Evolutionary conservation across 768 basidiomycete species (phyloP).

Genomic region (Leccinellum rugosiceps): DNA sequence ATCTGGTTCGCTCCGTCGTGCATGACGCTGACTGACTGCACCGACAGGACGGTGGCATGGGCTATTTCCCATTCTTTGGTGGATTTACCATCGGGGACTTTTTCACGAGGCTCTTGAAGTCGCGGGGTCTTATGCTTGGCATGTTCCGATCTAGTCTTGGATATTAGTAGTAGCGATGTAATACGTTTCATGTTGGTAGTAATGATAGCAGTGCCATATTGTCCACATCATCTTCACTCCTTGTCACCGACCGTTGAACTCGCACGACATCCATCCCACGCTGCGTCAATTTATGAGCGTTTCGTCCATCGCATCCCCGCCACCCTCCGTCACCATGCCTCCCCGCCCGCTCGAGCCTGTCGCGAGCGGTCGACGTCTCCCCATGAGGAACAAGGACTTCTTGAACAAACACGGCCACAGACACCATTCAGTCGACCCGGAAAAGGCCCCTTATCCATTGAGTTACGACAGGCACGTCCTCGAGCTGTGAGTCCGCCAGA

Average conservation of each 20-base stretch:
- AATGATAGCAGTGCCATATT: background rate
- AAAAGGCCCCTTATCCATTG: slow-evolving; percentile 79
- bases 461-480: slow-evolving; percentile 66
- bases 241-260: slow-evolving; percentile 1
- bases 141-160: slow-evolving; percentile 29
- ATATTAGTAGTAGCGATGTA: slow-evolving; percentile 16
- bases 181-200: slow-evolving; percentile 16
- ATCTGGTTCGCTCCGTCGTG: background rate
- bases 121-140: slow-evolving; percentile 28
- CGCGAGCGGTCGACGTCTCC: slow-evolving; percentile 31
- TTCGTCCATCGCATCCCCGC: slow-evolving; percentile 9
- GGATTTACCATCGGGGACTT: slow-evolving; percentile 46
- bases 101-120: slow-evolving; percentile 41
- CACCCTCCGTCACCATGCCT: slow-evolving; percentile 23
- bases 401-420: slow-evolving; percentile 56
- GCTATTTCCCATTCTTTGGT: slow-evolving; percentile 41
- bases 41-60: slow-evolving; percentile 38
- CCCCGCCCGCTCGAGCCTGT: slow-evolving; percentile 18
- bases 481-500: slow-evolving; percentile 54
- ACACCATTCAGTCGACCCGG: slow-evolving; percentile 65
- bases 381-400: slow-evolving; percentile 51
- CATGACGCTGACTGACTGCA: background rate
- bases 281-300: slow-evolving; percentile 3
- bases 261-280: slow-evolving; percentile 8
- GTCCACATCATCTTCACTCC: slow-evolving; percentile 9